These are phyloP conservation scores for Malus domestica DNA, from an alignment of 306 rosid genomes.

Conservation along the genomic window DNA sequence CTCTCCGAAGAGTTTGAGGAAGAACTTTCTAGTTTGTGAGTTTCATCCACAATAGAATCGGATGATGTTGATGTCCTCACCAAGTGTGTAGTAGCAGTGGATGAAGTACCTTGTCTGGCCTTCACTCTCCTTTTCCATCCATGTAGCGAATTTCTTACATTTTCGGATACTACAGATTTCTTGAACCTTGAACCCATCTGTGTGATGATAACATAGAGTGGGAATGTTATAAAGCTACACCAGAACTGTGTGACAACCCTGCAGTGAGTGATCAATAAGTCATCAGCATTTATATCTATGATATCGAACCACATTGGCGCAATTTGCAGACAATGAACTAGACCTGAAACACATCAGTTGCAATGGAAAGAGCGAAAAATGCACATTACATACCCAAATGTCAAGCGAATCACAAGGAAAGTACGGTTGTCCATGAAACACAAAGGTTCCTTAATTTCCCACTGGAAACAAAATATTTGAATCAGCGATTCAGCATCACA, in stretches of 20 bases:
- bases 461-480: conserved; percentile 36
- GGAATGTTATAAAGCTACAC: conserved; percentile 92
- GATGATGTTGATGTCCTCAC: conserved; percentile 20
- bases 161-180: conserved; percentile 59
- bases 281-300: background rate
- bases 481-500: background rate
- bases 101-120: conserved; percentile 32
- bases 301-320: background rate
- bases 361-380: background rate
- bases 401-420: conserved; percentile 51
- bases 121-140: conserved; percentile 76
- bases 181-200: conserved; percentile 92
- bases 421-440: conserved; percentile 76
- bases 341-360: background rate
- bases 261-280: conserved; percentile 5
- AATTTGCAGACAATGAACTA: background rate
- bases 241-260: conserved; percentile 74
- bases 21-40: background rate
- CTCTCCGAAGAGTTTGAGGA: conserved; percentile 32
- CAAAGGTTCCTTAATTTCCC: conserved; percentile 74
- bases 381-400: conserved; percentile 55
- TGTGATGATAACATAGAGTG: conserved; percentile 80
- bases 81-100: conserved; percentile 19
- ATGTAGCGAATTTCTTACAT: conserved; percentile 55
- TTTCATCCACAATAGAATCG: conserved; percentile 23